A percentile compares a stretch with the other conserved stretches of the same genome.
These are phyloP conservation scores for Mesotaenium endlicherianum DNA, from an alignment of 139 green algal species.

Conservation along the genomic window DNA sequence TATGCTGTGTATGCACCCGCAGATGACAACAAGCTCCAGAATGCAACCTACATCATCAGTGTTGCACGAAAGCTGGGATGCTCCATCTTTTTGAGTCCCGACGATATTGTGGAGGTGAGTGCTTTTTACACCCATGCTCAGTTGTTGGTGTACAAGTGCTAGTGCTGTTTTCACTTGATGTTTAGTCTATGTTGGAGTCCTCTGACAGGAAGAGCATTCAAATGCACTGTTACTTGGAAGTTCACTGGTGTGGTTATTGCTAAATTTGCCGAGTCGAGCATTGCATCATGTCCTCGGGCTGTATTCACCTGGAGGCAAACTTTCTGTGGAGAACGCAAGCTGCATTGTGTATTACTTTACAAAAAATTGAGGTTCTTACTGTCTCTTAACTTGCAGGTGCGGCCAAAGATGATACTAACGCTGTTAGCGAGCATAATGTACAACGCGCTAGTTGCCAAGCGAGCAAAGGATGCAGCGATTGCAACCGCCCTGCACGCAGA, in stretches of 20 bases:
- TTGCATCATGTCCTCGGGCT: not conserved
- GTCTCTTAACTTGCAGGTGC: conserved; percentile 45
- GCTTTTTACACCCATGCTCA: not conserved
- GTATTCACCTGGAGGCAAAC: not conserved
- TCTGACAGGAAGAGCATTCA: too few species aligned
- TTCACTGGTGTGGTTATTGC: not conserved
- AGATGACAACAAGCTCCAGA: conserved; percentile 49
- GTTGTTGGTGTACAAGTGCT: not conserved
- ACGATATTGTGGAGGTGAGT: conserved; percentile 60
- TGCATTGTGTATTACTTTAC: not conserved
- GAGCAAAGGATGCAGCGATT: conserved; percentile 13
- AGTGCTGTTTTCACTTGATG: not conserved
- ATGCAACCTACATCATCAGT: conserved; percentile 64
- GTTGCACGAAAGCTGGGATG: conserved; percentile 61
- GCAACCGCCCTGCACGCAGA: too few species aligned
- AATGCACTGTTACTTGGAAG: too few species aligned
- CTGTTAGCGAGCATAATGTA: conserved; percentile 60
- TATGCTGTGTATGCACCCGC: too few species aligned
- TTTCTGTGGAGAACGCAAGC: not conserved
- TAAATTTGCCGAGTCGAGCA: not conserved
- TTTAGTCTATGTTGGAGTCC: not conserved
- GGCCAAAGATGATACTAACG: conserved; percentile 60
- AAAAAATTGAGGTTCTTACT: not conserved
- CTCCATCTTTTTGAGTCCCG: conserved; percentile 60
- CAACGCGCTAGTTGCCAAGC: not conserved